Evolutionary conservation across 2,329 filamentous ascomycete species (phyloP), one percentile per base, ranked within the genome.

Genomic region (Moelleriella libera): DNA sequence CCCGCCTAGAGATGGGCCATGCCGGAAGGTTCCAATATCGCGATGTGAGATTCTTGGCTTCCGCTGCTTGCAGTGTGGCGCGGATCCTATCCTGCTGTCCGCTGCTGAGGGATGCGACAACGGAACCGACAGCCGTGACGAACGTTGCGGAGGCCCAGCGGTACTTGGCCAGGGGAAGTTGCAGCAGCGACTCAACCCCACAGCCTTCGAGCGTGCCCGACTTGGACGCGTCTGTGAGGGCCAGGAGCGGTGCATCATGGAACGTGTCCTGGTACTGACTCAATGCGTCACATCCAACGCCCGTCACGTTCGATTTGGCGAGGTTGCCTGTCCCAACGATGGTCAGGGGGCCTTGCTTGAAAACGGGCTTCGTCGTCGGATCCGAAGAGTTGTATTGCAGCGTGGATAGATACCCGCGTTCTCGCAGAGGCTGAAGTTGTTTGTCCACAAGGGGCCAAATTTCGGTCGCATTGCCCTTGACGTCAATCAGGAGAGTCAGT

Each of bases 141-240:
- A 85, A 78, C 11, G 74, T 70, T 0, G 73, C 70, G 11, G 75
- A 80, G 21, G 81, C 80, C 57, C 83, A 85, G 62, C 78, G 82
- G 5, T 78, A 82, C 57, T 83, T 85, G 14, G 65, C 63, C 2
- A 57, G 49, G 55, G 70, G 69, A 61, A 71, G 80, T 0, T 43
- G 44, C 0, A 48, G 44, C 2, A 50, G 39, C 6, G 49, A 50
- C 2, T 50, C 49, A 8, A 41, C 45, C 21, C 30, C 31, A 30
- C 49, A 50, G 29, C 12, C 47, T 4, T 41, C n/a, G 3, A 50
- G 45, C 9, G 31, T 43, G 21, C 47, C 49, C 6, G 34, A 49
- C 6, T 41, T 47, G 9, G 47, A 41, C 2, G 30, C 37, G 31
- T 49, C 39, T 37, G 37, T 49, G 1, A 70, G 55, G 56, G 63